Conservation (phyloP, 192 early-diverging fungal species). For the Podila epicladia region DNA sequence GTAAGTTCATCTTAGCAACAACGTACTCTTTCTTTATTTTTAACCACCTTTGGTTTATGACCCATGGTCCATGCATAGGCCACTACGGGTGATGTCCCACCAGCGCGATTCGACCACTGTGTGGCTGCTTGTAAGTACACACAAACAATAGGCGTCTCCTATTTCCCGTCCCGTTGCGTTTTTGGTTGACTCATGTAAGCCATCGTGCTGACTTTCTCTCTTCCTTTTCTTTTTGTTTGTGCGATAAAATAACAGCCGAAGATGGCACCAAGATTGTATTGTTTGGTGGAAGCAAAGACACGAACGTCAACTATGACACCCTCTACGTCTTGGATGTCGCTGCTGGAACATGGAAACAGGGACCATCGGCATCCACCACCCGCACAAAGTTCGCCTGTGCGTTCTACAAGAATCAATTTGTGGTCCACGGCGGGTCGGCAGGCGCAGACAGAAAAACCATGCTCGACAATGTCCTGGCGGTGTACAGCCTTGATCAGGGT, state of each 20-base stretch:
- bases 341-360: conserved; percentile 37
- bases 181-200: not conserved
- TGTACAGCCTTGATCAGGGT: conserved; percentile 29
- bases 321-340: conserved; percentile 42
- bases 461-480: conserved; percentile 20
- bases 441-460: conserved; percentile 16
- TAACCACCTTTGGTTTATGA: not conserved
- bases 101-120: conserved; percentile 44
- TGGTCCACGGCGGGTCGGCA: conserved; percentile 36
- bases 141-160: not conserved
- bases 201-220: not conserved
- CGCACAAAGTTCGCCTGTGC: conserved; percentile 36
- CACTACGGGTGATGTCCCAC: conserved; percentile 31
- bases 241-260: conserved; percentile 9
- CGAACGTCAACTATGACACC: conserved; percentile 11
- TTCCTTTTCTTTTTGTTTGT: not conserved
- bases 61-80: conserved; percentile 9
- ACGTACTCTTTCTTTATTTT: not conserved
- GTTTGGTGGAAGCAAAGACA: conserved; percentile 30
- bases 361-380: conserved; percentile 4
- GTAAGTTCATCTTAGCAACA: too few species aligned
- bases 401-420: conserved; percentile 28
- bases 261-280: conserved; percentile 38
- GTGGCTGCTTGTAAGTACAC: conserved; percentile 36
- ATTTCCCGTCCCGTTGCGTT: not conserved